Percentiles rank a stretch among this genome's conserved stretches.
These are phyloP conservation scores for Colletotrichum endophyticum DNA, from an alignment of 2,329 filamentous ascomycete genomes.

Conservation along the genomic window DNA sequence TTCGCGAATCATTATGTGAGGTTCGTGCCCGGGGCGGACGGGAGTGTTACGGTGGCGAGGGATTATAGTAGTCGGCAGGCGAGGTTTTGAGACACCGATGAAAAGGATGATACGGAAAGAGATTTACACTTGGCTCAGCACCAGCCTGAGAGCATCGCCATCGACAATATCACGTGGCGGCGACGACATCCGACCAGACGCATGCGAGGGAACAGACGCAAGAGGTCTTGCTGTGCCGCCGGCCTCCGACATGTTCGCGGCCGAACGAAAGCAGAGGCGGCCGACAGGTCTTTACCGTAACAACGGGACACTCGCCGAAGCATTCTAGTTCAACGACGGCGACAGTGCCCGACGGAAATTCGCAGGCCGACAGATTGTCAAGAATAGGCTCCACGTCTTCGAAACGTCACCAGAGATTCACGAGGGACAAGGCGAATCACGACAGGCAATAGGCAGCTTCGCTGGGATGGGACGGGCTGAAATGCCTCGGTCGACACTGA, in stretches of 20 bases:
- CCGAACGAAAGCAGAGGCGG: neutral
- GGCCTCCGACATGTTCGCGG: neutral
- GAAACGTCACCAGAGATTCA: neutral
- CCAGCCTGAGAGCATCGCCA: neutral
- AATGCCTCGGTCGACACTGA: neutral
- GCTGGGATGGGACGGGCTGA: neutral
- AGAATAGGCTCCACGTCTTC: neutral
- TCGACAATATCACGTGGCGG: neutral
- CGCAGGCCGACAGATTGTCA: neutral
- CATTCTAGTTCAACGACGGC: neutral
- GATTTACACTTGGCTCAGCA: neutral
- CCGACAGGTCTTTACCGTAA: too few species aligned
- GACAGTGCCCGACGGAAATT: neutral
- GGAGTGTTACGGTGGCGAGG: slow-evolving; percentile 16
- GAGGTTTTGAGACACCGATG: neutral
- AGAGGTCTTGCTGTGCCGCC: neutral
- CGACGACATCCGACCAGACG: neutral
- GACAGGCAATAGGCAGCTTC: neutral
- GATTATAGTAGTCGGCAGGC: slow-evolving; percentile 19
- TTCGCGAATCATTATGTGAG: slow-evolving; percentile 23
- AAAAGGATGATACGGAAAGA: neutral
- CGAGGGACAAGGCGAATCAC: neutral
- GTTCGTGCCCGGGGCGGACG: slow-evolving; percentile 16
- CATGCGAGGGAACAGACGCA: neutral
- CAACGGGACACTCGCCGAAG: neutral